A percentile compares a stretch with the other conserved stretches of the same genome.
These are phyloP conservation scores for Candida nitratophila DNA, from an alignment of 805 yeast genomes.

Conservation along the genomic window DNA sequence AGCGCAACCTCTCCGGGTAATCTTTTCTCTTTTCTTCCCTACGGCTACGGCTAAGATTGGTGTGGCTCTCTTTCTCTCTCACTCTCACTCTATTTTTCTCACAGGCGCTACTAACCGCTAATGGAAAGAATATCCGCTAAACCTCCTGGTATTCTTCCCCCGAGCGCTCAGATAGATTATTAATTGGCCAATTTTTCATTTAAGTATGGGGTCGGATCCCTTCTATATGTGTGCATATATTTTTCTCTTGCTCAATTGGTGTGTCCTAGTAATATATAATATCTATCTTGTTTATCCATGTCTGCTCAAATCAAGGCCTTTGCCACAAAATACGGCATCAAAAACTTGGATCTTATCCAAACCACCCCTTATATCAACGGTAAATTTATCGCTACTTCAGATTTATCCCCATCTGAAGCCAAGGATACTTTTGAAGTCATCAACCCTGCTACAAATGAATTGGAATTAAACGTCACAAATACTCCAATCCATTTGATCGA, in stretches of 20 bases:
- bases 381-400: constrained; percentile 45
- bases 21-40: too few species aligned
- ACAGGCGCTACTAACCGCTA: neutral
- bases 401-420: constrained; percentile 15
- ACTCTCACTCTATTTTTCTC: too few species aligned
- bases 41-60: too few species aligned
- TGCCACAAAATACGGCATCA: constrained; percentile 26
- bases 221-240: too few species aligned
- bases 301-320: constrained; percentile 18
- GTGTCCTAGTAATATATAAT: too few species aligned
- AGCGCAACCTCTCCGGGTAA: too few species aligned
- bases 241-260: too few species aligned
- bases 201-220: too few species aligned
- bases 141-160: too few species aligned
- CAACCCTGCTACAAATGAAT: constrained; percentile 66
- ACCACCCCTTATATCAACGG: constrained; percentile 69
- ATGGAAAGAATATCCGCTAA: neutral
- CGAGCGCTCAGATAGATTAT: too few species aligned
- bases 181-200: too few species aligned
- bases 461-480: constrained; percentile 50
- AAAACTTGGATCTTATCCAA: constrained; percentile 44
- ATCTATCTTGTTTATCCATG: constrained; percentile 15
- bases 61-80: too few species aligned
- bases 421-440: constrained; percentile 50
- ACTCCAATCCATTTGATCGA: constrained; percentile 39